Base-by-base conservation (phyloP, 2,329 filamentous ascomycete species). In the Colletotrichum trifolii region DNA sequence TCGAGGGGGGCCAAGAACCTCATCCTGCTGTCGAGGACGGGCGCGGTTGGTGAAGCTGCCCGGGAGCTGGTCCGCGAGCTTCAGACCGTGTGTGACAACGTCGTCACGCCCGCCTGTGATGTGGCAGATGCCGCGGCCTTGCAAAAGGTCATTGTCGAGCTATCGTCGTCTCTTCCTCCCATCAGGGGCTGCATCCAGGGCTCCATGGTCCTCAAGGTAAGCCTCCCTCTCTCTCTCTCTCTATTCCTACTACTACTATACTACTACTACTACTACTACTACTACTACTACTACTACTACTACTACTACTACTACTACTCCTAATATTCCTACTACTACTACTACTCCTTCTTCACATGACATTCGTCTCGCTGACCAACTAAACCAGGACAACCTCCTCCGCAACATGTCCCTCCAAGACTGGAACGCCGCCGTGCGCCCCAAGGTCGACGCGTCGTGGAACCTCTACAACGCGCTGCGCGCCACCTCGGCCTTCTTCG, bases 381-480 rank as follows among this genome's bases (percentile, higher is more conserved):
- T 17, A 2, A 2, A 9, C 3, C 15, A 69, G 69, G 69, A 68
- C 7, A 69, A 66, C 4, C 46, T 48, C 1, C 17, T 70, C 4
- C 42, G 57, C 12, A 45, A 69, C 25, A 70, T 70, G 68, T 57
- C 68, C 1, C 56, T 67, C 15, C 49, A 64, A 8, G 43, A 67
- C 5, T 70, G 67, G 67, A 64, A 69, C 8, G 60, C 52, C 2
- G 69, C 67, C 2, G 39, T 69, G 3, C 17, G 65, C 11, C 77
- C 78, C n/a, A 80, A 79, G 62, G 73, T 80, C 0, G 55, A 72
- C 6, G 76, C 76, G 3, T 73, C 69, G 0, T 66, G 66, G 43
- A 67, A 73, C 53, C 67, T 80, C 8, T 70, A 77, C 58, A 69
- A 73, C 6, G n/a, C 75, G 0, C 75, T 80, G 42, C 46, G 60